Evolutionary conservation across 495 filamentous ascomycete genomes (phyloP).

Genomic region (Daldinia loculata): DNA sequence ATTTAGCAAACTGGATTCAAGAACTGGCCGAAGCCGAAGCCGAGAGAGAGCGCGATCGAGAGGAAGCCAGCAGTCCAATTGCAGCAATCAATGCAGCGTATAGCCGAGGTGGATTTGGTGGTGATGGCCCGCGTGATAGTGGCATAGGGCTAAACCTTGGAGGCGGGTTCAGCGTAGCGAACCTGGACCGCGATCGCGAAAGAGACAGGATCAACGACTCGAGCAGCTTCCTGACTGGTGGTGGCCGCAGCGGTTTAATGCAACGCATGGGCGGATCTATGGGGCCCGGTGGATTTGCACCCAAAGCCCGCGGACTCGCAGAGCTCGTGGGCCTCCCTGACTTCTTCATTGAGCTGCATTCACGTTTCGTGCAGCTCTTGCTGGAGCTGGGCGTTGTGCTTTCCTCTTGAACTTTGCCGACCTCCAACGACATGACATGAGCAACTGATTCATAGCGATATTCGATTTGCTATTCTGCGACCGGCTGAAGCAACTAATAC

Average conservation of each 20-base stretch:
- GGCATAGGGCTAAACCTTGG: constrained; percentile 43
- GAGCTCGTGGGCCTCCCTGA: constrained; percentile 87
- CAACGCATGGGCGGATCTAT: constrained; percentile 50
- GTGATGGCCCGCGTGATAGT: constrained; percentile 45
- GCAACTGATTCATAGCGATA: not conserved
- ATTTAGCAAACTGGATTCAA: constrained; percentile 78
- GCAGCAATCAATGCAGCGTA: constrained; percentile 51
- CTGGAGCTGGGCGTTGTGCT: constrained; percentile 67
- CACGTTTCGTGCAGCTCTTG: constrained; percentile 76
- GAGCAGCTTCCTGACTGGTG: constrained; percentile 59
- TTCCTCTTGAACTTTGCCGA: constrained; percentile 45
- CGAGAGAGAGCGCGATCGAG: constrained; percentile 66
- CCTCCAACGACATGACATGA: constrained; percentile 1
- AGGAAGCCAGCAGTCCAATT: constrained; percentile 40
- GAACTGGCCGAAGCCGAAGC: constrained; percentile 65
- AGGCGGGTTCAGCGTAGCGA: constrained; percentile 43
- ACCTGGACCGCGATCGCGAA: constrained; percentile 40
- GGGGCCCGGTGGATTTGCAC: constrained; percentile 53
- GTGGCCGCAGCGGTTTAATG: constrained; percentile 49
- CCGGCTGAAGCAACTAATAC: not conserved
- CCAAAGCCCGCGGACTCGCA: constrained; percentile 78
- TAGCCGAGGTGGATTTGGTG: constrained; percentile 31
- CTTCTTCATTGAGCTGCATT: constrained; percentile 89
- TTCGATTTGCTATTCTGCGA: constrained; percentile 13
- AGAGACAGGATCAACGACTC: constrained; percentile 34